Conservation (phyloP, 257 asterid species). For the Capsicum chinense region DNA sequence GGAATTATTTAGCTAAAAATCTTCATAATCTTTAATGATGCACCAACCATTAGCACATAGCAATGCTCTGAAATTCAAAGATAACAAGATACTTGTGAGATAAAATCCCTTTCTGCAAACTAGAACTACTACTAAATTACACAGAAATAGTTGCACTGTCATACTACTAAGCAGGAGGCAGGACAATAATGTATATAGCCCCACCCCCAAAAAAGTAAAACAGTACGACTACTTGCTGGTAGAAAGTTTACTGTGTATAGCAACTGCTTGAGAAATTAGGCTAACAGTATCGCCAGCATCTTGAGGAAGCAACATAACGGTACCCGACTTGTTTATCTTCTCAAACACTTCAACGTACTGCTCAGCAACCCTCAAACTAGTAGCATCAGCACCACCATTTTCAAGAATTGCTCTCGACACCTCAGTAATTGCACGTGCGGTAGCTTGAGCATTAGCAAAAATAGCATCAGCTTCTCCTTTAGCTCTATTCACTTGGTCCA, state of each 20-base stretch:
- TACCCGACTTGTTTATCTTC: slow-evolving; percentile 20
- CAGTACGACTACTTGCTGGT: not conserved
- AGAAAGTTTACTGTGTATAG: slow-evolving; percentile 25
- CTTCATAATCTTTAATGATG: not conserved
- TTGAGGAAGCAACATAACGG: slow-evolving; percentile 13
- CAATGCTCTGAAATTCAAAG: not conserved
- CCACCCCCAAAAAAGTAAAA: not conserved
- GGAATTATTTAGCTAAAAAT: not conserved
- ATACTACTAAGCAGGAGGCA: not conserved
- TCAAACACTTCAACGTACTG: slow-evolving; percentile 31
- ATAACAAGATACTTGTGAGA: not conserved
- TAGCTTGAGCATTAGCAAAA: slow-evolving; percentile 17
- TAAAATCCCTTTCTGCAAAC: not conserved
- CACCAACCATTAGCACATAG: not conserved
- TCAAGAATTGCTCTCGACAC: not conserved
- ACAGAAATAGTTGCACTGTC: not conserved
- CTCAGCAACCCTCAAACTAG: slow-evolving; percentile 29
- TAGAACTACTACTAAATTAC: not conserved
- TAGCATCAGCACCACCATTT: not conserved
- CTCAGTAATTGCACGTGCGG: slow-evolving; percentile 7
- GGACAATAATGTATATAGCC: not conserved
- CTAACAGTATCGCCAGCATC: not conserved
- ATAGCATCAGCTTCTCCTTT: slow-evolving; percentile 32
- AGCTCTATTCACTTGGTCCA: slow-evolving; percentile 31
- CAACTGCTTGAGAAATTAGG: slow-evolving; percentile 13